Base-by-base conservation (phyloP, 768 basidiomycete species). In the Suillus decipiens region DNA sequence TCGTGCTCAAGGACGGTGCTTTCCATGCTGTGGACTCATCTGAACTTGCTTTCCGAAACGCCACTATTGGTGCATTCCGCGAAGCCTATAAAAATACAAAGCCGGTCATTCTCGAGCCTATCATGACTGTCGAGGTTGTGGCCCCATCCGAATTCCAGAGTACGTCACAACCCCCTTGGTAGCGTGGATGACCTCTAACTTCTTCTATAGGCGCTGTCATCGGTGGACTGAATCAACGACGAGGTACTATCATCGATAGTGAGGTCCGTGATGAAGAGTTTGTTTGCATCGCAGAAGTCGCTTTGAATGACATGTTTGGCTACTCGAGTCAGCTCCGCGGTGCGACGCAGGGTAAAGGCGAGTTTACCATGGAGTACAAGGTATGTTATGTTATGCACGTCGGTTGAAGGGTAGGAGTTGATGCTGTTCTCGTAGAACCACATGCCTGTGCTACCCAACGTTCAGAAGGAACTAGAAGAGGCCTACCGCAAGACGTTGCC, bases 211-310 rank as follows among this genome's bases (percentile, higher is more conserved):
- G 89, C 67, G 84, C 84, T 63, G 97, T 99, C 62, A 97, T 99
- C 71, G 96, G 96, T 36, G 93, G 93, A 12, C 77, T 99, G 68
- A 99, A 97, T 74, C 86, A 89, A 58, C 86, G 97, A 34, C 88
- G 94, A 53, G 97, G 97, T 5, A 94, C 92, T 2, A 97, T 99
- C 71, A 80, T 96, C 47, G 96, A 98, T 70, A 96, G 92, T 69
- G 97, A 99, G 77, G 90, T 96, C 37, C 88, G 96, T 48, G 96
- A 97, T 68, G 97, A 99, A 68, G 96, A 99, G 77, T 99, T 99
- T 72, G 94, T 93, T 5, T 85, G 90, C 61, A 82, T 85, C 34
- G 95, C 94, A 24, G 96, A 98, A 72, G 96, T 99, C 14, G 89
- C 93, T 9, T 75, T 99, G 76, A 97, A 95, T 75, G 96, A 99